phyloP scores from a whole-genome alignment of 1,139 yeast genomes.

The Hemisphaericaspora xylofermentans region DNA sequence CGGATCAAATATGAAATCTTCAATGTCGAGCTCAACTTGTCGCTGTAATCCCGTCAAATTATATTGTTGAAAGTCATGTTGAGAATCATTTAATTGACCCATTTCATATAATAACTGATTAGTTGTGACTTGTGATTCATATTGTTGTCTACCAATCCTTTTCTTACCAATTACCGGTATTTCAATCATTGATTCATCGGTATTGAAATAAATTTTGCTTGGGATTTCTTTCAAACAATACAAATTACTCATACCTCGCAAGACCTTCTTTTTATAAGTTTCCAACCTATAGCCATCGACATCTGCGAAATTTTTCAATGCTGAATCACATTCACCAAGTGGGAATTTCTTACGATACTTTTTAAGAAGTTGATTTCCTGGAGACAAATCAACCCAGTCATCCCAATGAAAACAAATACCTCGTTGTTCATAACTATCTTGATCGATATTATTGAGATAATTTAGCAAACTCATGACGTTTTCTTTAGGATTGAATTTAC shows the following conservation, averaged over 20 bases:
- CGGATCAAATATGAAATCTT: conserved; percentile 36
- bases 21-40: conserved; percentile 18
- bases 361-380: conserved; percentile 24
- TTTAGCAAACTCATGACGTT: conserved; percentile 23
- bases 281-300: conserved; percentile 41
- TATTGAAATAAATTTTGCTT: conserved; percentile 24
- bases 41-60: conserved; percentile 16
- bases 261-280: conserved; percentile 32
- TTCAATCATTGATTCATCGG: conserved; percentile 27
- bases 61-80: conserved; percentile 9
- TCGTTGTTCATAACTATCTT: not conserved
- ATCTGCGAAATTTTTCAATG: conserved; percentile 23
- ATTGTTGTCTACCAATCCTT: conserved; percentile 21
- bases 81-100: conserved; percentile 10
- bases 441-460: conserved; percentile 11
- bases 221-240: conserved; percentile 37
- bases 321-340: conserved; percentile 21
- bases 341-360: conserved; percentile 20
- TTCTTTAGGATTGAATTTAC: conserved; percentile 31
- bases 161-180: conserved; percentile 31
- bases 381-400: conserved; percentile 39
- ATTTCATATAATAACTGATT: conserved; percentile 14
- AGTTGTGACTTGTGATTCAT: conserved; percentile 6
- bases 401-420: conserved; percentile 45
- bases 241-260: conserved; percentile 36